These are phyloP conservation scores for Ceratonia siliqua DNA, from an alignment of 306 rosid species.

Conservation along the genomic window DNA sequence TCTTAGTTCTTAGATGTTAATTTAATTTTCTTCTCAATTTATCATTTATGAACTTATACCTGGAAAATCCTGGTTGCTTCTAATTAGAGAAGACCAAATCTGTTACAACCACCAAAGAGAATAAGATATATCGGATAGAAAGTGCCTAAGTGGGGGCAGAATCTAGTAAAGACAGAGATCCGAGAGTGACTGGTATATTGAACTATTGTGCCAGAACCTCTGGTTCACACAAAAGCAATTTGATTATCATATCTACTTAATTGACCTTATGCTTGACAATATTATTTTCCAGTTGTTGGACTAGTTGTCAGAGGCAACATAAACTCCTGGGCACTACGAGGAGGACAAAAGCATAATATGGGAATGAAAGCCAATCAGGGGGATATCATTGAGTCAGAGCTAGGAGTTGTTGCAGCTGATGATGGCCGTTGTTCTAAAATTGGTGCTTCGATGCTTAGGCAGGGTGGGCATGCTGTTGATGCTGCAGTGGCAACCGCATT, in stretches of 20 bases:
- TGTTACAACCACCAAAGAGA: neutral
- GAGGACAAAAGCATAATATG: conserved; percentile 23
- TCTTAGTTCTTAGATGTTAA: neutral
- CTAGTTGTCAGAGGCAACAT: conserved; percentile 39
- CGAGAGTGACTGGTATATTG: neutral
- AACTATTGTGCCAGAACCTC: neutral
- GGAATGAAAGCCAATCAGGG: conserved; percentile 9
- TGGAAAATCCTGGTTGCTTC: neutral
- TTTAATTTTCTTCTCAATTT: neutral
- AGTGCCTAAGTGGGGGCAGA: neutral
- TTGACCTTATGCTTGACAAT: neutral
- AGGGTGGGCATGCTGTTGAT: conserved; percentile 94
- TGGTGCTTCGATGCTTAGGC: conserved; percentile 71
- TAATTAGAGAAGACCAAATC: neutral
- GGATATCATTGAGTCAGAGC: conserved; percentile 61
- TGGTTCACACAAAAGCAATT: conserved; percentile 4
- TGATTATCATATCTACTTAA: neutral
- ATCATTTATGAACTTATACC: neutral
- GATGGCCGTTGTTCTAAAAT: conserved; percentile 78
- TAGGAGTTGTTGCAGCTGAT: conserved; percentile 91
- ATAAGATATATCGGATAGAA: neutral
- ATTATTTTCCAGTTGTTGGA: conserved; percentile 48
- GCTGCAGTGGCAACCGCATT: conserved; percentile 89
- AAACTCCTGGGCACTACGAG: conserved; percentile 32
- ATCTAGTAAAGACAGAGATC: neutral